These are phyloP conservation scores for Phytophthora nicotianae DNA, from an alignment of 352 stramenopile genomes.

Conservation along the genomic window DNA sequence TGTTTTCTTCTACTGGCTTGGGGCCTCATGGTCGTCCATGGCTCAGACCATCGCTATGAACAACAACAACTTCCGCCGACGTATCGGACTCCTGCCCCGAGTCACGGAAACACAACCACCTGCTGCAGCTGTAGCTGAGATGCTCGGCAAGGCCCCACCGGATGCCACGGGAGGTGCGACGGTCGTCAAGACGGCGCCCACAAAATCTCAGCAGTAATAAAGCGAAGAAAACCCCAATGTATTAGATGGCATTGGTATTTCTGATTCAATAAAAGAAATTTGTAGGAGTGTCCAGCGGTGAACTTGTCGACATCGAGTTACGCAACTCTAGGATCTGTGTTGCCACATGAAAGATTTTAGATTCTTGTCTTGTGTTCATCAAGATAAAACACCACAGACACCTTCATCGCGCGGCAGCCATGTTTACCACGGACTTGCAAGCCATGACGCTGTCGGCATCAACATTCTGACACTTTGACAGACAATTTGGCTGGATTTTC, in stretches of 20 bases:
- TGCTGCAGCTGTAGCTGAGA: conserved; percentile 17
- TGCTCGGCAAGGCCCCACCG: conserved; percentile 16
- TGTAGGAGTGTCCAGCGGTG: neutral
- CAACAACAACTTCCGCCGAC: conserved; percentile 68
- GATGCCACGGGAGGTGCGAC: conserved; percentile 13
- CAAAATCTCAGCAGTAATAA: conserved; percentile 21
- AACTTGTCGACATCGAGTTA: neutral
- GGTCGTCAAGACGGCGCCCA: conserved; percentile 4
- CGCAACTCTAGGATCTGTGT: neutral
- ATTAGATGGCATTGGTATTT: no score
- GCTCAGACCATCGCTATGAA: conserved; percentile 65
- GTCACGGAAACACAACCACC: conserved; percentile 32
- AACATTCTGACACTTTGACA: no score
- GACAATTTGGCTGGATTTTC: neutral
- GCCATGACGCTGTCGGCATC: neutral
- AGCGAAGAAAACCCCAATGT: neutral
- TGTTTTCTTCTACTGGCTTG: conserved; percentile 88
- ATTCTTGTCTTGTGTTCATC: no score
- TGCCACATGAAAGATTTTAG: no score
- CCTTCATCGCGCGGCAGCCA: neutral
- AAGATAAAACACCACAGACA: neutral
- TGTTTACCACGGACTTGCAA: neutral
- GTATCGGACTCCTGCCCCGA: conserved; percentile 56
- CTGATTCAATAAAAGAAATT: neutral
- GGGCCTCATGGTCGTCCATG: conserved; percentile 69